A percentile compares a stretch with the other conserved stretches of the same genome.
Conservation (phyloP, 495 filamentous ascomycete species). For the Bombardia bombarda region DNA sequence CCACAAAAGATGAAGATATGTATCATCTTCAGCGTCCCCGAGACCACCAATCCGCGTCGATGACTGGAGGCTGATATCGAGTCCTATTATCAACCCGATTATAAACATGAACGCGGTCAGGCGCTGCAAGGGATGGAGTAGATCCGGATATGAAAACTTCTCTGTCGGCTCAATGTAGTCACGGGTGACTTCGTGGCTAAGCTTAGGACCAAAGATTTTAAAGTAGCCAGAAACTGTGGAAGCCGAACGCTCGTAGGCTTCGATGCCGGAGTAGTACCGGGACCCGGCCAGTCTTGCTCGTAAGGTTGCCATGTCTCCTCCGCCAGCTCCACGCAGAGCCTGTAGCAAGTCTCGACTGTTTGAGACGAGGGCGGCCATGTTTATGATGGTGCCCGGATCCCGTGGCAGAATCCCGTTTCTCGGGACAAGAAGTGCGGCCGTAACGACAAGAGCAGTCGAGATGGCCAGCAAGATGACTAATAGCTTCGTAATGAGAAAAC, state of each 20-base stretch:
- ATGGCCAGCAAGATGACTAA: conserved; percentile 7
- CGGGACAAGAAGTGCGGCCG: conserved; percentile 5
- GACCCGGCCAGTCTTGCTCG: conserved; percentile 8
- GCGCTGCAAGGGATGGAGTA: conserved; percentile 10
- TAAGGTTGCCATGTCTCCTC: conserved; percentile 5
- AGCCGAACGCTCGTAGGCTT: conserved; percentile 11
- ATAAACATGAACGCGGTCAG: conserved; percentile 1
- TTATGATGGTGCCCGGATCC: conserved; percentile 14
- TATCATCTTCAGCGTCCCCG: conserved; percentile 8
- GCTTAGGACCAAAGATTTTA: conserved; percentile 10
- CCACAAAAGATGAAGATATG: conserved; percentile 15
- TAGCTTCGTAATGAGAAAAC: conserved; percentile 6
- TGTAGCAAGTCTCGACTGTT: conserved; percentile 17
- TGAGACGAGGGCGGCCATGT: conserved; percentile 12
- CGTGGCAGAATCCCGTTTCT: conserved; percentile 13
- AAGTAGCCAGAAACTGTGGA: conserved; percentile 12
- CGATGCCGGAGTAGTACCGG: conserved; percentile 12
- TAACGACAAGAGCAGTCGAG: conserved; percentile 1
- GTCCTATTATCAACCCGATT: conserved; percentile 9
- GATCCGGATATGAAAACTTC: conserved; percentile 6
- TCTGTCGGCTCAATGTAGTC: conserved; percentile 7
- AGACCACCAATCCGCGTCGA: conserved; percentile 13
- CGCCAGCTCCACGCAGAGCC: conserved; percentile 12
- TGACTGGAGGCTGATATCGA: conserved; percentile 15
- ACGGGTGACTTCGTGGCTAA: background rate